Percentiles rank a stretch among this genome's conserved stretches.
Conservation (phyloP, 768 basidiomycete genomes). For the Tephrocybe sp. region DNA sequence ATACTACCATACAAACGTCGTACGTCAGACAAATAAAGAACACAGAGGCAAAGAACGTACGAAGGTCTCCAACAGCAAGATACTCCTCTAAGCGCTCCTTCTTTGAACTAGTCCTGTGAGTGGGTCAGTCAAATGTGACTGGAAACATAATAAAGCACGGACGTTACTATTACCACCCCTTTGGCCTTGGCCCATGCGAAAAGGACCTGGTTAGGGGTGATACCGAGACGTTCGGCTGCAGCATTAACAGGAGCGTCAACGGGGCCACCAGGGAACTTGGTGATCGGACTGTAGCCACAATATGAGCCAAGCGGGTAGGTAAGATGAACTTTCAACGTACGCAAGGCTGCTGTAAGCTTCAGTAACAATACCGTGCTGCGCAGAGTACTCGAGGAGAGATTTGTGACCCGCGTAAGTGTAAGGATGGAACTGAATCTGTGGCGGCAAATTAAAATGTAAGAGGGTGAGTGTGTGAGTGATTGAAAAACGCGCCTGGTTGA, state of each 20-base stretch:
- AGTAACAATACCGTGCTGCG: conserved; percentile 49
- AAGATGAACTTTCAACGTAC: conserved; percentile 27
- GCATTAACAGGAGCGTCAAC: conserved; percentile 56
- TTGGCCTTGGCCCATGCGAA: conserved; percentile 72
- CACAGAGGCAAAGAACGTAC: conserved; percentile 20
- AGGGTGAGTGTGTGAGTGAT: neutral
- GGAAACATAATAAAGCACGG: conserved; percentile 18
- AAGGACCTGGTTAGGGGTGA: conserved; percentile 65
- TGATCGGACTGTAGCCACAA: conserved; percentile 50
- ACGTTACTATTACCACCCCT: conserved; percentile 69
- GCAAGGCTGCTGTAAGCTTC: conserved; percentile 58
- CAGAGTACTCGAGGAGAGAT: conserved; percentile 45
- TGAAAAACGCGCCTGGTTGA: conserved; percentile 56
- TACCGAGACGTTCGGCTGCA: conserved; percentile 52
- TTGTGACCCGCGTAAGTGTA: conserved; percentile 55
- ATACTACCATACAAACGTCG: conserved; percentile 32
- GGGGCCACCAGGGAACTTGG: conserved; percentile 59
- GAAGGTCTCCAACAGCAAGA: conserved; percentile 58
- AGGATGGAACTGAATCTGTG: conserved; percentile 53
- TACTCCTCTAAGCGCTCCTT: conserved; percentile 67
- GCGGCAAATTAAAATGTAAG: neutral
- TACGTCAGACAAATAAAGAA: neutral
- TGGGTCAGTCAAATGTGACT: neutral
- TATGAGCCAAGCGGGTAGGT: too few species aligned
- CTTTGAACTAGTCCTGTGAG: conserved; percentile 55